phyloP scores from a whole-genome alignment of 768 basidiomycete species.

The Crucibulum laeve region DNA sequence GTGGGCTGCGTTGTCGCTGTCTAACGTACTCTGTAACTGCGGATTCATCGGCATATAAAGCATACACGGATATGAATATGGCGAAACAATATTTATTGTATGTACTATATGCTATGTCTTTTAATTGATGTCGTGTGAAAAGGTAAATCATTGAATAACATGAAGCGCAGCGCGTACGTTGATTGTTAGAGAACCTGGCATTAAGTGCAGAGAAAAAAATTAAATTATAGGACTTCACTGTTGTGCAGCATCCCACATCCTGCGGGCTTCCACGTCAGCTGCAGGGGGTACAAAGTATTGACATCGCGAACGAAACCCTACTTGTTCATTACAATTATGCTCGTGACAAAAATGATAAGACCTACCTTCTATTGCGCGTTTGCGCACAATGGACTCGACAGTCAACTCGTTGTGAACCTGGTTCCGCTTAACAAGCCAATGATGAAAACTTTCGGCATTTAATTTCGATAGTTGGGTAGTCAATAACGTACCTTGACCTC shows the following conservation, averaged over 20 bases:
- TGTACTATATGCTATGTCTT: too few relatives aligned
- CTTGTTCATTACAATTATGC: not conserved
- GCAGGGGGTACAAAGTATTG: constrained; percentile 70
- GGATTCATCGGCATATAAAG: too few relatives aligned
- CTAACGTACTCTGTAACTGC: too few relatives aligned
- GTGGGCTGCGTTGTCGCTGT: too few relatives aligned
- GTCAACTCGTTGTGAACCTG: constrained; percentile 73
- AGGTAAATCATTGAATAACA: too few relatives aligned
- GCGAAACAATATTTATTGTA: too few relatives aligned
- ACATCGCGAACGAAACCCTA: constrained; percentile 78
- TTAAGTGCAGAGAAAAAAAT: too few relatives aligned
- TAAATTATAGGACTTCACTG: too few relatives aligned
- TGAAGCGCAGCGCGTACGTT: too few relatives aligned
- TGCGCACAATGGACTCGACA: constrained; percentile 69
- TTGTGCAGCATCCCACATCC: constrained; percentile 25
- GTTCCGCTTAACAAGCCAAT: constrained; percentile 41
- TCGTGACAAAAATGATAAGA: not conserved
- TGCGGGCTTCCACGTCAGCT: constrained; percentile 49
- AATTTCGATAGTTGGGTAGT: not conserved
- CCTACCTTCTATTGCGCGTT: constrained; percentile 65
- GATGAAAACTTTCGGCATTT: not conserved
- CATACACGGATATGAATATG: too few relatives aligned
- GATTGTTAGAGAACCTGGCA: too few relatives aligned
- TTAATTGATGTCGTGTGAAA: too few relatives aligned
- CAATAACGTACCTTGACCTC: constrained; percentile 60